These are phyloP conservation scores for Diaporthe citriasiana DNA, from an alignment of 2,329 filamentous ascomycete species.

Conservation along the genomic window DNA sequence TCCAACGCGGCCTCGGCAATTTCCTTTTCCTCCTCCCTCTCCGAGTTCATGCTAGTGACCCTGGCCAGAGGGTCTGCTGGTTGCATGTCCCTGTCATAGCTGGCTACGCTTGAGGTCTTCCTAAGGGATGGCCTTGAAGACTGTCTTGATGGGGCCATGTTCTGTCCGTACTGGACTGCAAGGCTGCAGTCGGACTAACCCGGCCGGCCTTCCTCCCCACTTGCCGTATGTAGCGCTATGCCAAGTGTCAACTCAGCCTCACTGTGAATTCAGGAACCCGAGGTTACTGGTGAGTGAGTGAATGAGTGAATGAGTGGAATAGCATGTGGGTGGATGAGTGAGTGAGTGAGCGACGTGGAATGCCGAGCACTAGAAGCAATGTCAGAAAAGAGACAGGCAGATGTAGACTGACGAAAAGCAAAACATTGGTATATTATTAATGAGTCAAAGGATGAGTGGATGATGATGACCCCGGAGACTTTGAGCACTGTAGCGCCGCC, in stretches of 20 bases:
- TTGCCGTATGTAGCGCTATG: not conserved
- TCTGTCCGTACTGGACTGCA: not conserved
- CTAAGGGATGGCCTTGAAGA: constrained; percentile 27
- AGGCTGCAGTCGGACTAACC: not conserved
- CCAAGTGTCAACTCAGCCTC: not conserved
- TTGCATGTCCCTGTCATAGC: constrained; percentile 43
- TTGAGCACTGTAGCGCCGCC: constrained; percentile 28
- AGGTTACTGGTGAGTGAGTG: not conserved
- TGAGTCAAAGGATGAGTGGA: constrained; percentile 17
- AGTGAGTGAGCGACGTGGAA: not conserved
- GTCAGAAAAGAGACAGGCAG: constrained; percentile 24
- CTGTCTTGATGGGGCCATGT: constrained; percentile 18
- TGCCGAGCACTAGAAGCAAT: not conserved
- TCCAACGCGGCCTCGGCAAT: constrained; percentile 40
- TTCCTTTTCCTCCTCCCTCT: constrained; percentile 43
- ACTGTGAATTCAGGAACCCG: not conserved
- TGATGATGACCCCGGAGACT: constrained; percentile 23
- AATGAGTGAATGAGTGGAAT: constrained; percentile 5
- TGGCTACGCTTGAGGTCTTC: constrained; percentile 39
- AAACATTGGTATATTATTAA: constrained; percentile 37
- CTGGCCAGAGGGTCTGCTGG: constrained; percentile 45
- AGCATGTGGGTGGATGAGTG: not conserved
- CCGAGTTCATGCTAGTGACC: constrained; percentile 38
- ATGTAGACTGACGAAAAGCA: constrained; percentile 18
- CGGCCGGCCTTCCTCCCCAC: constrained; percentile 16